Evolutionary conservation across 345 rosid species (phyloP), one percentile per base, ranked within the genome.

Genomic region (Eucalyptus urophylla): DNA sequence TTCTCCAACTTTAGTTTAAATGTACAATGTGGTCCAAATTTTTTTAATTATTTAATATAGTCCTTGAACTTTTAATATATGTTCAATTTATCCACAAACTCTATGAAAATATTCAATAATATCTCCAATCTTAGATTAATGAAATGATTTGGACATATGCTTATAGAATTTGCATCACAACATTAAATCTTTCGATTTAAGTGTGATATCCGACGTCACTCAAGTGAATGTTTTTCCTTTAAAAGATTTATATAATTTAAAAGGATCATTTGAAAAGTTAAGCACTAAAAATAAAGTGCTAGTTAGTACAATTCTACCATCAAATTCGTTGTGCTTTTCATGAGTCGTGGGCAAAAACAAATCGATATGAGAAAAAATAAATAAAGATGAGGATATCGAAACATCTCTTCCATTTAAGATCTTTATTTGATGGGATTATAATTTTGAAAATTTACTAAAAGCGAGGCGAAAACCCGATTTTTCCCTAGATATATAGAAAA

Each of bases 21-120:
- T 53, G 10, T 19, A 53, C 5, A 53, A 19, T 53, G 1, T 2
- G 0, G 1, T 53, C 11, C 24, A 7, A 17, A 51, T 6, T 1
- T 51, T 51, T 51, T 51, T 51, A 51, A 51, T 17, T 51, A 51
- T 51, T 17, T 0, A 17, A 53, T 53, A 53, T 53, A 19, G 9
- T 53, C 1, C 1, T 53, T 53, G 1, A 53, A 53, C 25, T 53
- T 53, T 53, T 19, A 19, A 19, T 53, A 53, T 19, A 53, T 19
- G 0, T 53, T 2, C 11, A 53, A 53, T 53, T 53, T 53, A 53
- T 53, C 25, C 5, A 8, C 11, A 3, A 19, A 53, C 25, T 53
- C 4, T 53, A 53, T 19, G 25, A 19, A 53, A 53, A 53, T 19
- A 53, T 19, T 53, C 9, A 53, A 53, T 19, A 53, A 19, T 53